Base-by-base conservation (phyloP, 1,284 basidiomycete genomes). In the Malassezia brasiliensis region DNA sequence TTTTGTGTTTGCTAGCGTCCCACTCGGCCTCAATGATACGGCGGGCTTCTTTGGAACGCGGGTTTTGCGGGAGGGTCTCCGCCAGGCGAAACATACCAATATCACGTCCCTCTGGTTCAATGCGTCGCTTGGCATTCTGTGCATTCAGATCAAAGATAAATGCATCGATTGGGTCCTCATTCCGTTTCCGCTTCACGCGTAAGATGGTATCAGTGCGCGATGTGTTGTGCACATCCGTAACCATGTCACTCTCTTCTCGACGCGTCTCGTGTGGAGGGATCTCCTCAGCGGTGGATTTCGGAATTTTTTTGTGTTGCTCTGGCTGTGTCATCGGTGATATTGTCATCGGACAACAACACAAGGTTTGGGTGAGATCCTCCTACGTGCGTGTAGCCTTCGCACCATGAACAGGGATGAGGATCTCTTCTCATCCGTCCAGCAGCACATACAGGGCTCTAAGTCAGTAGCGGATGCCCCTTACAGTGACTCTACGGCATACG, bases 141-240 rank as follows among this genome's bases (percentile, higher is more conserved):
- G 25, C 19, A 17, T 44, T 11, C 3, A 45, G 58, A 22, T 65
- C 53, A 45, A 69, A 65, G 37, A 64, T 56, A 52, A 72, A 63
- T 0, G 68, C 67, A 52, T 68, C 66, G 6, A 70, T 62, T 11
- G 68, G 68, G 34, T 67, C 66, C 30, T 66, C 61, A 28, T 62
- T 59, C 20, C 69, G 53, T 37, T 72, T 72, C 11, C 69, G 55
- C 47, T 72, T 72, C 47, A 72, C 69, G 28, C 69, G 52, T n/a
- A 72, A 53, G 28, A 72, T 65, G 9, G 49, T 38, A 6, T 40
- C 11, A 37, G 5, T 15, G 15, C n/a, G 36, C 11, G 8, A 10
- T 34, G 36, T 14, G n/a, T 8, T 37, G 14, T 14, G n/a, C 14
- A n/a, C 36, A 37, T 37, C 36, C 15, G 3, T 3, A 3, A n/a